These are phyloP conservation scores for Trichomonas vaginalis DNA, from an alignment of 208 protist genomes.

Conservation along the genomic window DNA sequence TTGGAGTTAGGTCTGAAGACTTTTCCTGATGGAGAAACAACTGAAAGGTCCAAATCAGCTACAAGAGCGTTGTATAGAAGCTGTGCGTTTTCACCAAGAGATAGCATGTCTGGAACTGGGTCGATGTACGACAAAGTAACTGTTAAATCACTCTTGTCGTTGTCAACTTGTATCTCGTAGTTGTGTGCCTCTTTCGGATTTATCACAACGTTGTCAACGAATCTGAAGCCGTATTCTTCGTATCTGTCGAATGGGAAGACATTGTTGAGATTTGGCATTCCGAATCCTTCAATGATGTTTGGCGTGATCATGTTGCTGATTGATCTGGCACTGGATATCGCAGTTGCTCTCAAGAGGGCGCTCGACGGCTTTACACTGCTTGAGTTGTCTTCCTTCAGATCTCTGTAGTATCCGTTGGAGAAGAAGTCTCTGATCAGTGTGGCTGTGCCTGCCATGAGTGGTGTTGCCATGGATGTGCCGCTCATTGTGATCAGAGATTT, in stretches of 20 bases:
- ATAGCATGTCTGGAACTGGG: too few relatives aligned
- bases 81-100: too few relatives aligned
- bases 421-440: background rate
- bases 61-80: background rate
- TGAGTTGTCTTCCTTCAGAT: background rate
- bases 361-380: background rate
- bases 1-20: background rate
- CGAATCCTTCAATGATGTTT: background rate
- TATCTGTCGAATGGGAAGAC: background rate
- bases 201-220: background rate
- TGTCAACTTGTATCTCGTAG: background rate
- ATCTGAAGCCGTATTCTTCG: background rate
- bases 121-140: background rate
- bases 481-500: background rate
- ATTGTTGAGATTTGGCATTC: background rate
- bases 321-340: background rate
- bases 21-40: background rate
- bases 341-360: background rate
- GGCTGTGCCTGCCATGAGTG: background rate
- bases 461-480: background rate
- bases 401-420: background rate
- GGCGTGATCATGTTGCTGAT: background rate
- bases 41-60: background rate
- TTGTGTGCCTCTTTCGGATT: too few relatives aligned
- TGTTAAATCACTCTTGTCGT: background rate